Conservation (phyloP, 305 asterid species). For the Solanum hybrid region DNA sequence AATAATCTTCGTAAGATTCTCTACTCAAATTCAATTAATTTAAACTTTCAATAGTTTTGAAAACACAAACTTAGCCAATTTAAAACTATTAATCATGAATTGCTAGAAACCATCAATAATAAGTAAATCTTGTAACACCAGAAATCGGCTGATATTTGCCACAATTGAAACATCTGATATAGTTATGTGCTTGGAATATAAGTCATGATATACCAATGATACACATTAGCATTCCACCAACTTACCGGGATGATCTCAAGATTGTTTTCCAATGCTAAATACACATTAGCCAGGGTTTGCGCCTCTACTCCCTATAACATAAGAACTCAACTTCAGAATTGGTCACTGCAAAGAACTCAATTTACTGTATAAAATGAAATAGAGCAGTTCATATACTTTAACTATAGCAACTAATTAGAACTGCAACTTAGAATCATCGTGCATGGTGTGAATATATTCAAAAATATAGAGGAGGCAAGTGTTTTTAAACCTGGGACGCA, state of each 20-base stretch:
- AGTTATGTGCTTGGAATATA: background rate
- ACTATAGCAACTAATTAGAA: background rate
- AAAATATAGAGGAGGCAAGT: conserved; percentile 5
- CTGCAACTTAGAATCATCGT: background rate
- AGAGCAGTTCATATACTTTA: background rate
- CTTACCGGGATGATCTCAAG: conserved; percentile 97
- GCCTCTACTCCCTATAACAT: conserved; percentile 95
- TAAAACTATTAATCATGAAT: background rate
- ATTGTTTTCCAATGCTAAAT: conserved; percentile 95
- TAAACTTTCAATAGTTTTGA: background rate
- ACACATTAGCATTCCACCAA: background rate
- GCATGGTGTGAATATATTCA: background rate
- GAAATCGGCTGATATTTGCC: background rate
- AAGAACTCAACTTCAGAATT: conserved; percentile 16
- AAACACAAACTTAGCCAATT: background rate
- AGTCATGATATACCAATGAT: background rate
- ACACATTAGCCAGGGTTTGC: conserved; percentile 95
- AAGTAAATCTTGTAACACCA: background rate
- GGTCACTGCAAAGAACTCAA: conserved; percentile 1
- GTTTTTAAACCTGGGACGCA: conserved; percentile 77
- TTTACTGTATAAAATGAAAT: background rate
- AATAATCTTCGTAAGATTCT: background rate
- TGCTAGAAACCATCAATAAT: background rate
- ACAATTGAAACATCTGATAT: background rate
- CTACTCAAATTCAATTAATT: background rate